A percentile compares a stretch with the other conserved stretches of the same genome.
Conservation (phyloP, 2,329 filamentous ascomycete genomes). For the Alternaria burnsii region DNA sequence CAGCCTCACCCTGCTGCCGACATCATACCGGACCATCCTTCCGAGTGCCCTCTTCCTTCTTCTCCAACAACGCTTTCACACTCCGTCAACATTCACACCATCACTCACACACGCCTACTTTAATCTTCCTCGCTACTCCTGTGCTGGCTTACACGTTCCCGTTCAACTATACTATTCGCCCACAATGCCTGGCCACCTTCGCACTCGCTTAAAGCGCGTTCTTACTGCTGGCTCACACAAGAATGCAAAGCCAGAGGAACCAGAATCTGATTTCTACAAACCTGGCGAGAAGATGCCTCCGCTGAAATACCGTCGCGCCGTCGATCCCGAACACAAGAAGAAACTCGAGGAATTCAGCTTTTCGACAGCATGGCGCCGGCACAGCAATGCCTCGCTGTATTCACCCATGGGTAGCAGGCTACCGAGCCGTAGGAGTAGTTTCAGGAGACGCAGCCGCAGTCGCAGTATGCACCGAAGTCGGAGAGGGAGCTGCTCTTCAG, state of each 20-base stretch:
- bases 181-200: constrained; percentile 54
- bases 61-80: constrained; percentile 11
- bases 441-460: constrained; percentile 42
- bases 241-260: constrained; percentile 43
- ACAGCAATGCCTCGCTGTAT: constrained; percentile 56
- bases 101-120: constrained; percentile 4
- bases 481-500: constrained; percentile 47
- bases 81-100: constrained; percentile 1
- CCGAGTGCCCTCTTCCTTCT: constrained; percentile 18
- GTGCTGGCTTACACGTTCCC: not conserved
- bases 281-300: constrained; percentile 62
- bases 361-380: constrained; percentile 57
- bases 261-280: constrained; percentile 58
- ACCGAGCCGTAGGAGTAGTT: constrained; percentile 52
- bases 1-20: constrained; percentile 33
- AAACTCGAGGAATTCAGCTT: constrained; percentile 59
- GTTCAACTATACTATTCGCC: constrained; percentile 5
- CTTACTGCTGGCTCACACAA: constrained; percentile 50
- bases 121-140: not conserved
- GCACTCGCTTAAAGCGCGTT: constrained; percentile 56
- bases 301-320: constrained; percentile 59
- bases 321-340: constrained; percentile 61
- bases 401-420: constrained; percentile 60
- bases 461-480: constrained; percentile 40
- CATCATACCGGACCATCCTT: constrained; percentile 25